Base-by-base conservation (phyloP, 768 basidiomycete species). In the Boletus sp. region DNA sequence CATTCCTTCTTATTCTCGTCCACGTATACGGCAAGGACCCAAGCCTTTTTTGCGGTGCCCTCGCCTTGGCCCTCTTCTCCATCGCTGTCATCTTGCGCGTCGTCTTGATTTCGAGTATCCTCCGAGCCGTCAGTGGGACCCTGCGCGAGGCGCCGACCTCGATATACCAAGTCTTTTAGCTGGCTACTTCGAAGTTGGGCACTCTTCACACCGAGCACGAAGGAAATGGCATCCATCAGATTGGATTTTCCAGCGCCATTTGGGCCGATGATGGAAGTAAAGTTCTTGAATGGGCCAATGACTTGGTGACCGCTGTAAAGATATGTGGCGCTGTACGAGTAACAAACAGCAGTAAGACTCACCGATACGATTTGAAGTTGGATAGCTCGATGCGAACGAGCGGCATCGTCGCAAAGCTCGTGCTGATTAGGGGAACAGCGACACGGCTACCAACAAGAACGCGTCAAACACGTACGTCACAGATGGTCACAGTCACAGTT, bases 201-300 rank as follows among this genome's bases (percentile, higher is more conserved):
- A 56, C 91, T 94, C 76, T 95, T 93, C 29, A 98, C 89, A 30
- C 97, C 97, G 7, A 99, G 85, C 9, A 98, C 97, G 69, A 99
- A 98, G 4, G 97, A 98, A 60, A 99, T 98, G 48, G 97, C 97
- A 69, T 99, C 97, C 97, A 98, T 98, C 52, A 98, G 83, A 70
- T 99, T 99, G 10, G 93, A 96, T 69, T 99, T 98, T 55, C 97
- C 97, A 1, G 96, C 93, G 53, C 97, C 96, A 87, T 99, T 98
- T 34, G 97, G 96, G 21, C 97, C 97, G 63, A 99, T 98, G 51
- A 98, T 81, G 11, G 93, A 96, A 0, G 96, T 95, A 73, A 99
- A 99, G 65, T 87, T 85, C 74, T 82, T 84, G 76, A 95, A 94
- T 1, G 93, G 93, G 1, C 93, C 94, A 45, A 95, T 92, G 29